phyloP scores from a whole-genome alignment of 2,329 filamentous ascomycete species.

The Fusarium hostae region DNA sequence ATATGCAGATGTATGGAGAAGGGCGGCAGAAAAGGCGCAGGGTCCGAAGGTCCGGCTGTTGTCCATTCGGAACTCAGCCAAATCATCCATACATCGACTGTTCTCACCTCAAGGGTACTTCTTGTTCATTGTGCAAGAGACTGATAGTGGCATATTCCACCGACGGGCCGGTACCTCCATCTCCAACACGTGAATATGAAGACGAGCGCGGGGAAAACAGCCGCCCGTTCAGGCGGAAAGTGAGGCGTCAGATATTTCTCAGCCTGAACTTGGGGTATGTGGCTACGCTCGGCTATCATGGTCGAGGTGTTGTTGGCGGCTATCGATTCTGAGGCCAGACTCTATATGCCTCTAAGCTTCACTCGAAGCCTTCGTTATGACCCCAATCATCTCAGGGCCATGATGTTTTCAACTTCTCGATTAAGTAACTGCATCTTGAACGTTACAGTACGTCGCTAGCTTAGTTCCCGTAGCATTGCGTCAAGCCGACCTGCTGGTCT shows the following conservation, averaged over 20 bases:
- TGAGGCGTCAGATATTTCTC: conserved; percentile 29
- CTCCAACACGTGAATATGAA: conserved; percentile 7
- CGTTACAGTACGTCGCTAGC: conserved; percentile 10
- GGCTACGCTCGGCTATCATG: conserved; percentile 4
- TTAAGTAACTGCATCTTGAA: conserved; percentile 9
- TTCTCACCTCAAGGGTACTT: neutral
- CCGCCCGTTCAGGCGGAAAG: conserved; percentile 19
- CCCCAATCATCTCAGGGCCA: neutral
- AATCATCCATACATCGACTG: conserved; percentile 20
- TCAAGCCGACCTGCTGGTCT: conserved; percentile 42
- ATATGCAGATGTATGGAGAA: conserved; percentile 19
- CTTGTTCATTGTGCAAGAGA: conserved; percentile 14
- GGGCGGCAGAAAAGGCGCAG: conserved; percentile 17
- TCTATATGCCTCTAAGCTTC: conserved; percentile 3
- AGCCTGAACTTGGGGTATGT: conserved; percentile 7
- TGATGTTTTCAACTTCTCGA: conserved; percentile 30
- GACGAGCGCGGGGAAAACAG: conserved; percentile 5
- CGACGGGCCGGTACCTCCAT: conserved; percentile 11
- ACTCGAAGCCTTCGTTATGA: conserved; percentile 16
- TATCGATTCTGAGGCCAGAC: conserved; percentile 37
- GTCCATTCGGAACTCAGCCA: conserved; percentile 29
- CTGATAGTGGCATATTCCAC: conserved; percentile 23
- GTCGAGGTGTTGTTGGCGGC: conserved; percentile 4
- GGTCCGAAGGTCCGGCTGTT: conserved; percentile 6
- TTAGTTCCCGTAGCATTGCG: conserved; percentile 37